phyloP scores from a whole-genome alignment of 345 rosid species.

The Eutrema heterophyllum region DNA sequence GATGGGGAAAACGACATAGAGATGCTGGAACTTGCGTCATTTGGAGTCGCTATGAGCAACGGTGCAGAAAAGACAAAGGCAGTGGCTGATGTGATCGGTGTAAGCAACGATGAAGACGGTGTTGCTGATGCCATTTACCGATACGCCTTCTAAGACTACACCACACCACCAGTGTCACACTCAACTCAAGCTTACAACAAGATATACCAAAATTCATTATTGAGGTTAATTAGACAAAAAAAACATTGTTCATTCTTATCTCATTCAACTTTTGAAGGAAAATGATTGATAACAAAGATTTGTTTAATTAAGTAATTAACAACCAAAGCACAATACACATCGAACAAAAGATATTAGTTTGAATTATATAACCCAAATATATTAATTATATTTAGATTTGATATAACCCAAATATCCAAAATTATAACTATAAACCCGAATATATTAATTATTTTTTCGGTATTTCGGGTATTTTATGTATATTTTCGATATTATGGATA shows the following conservation, averaged over 20 bases:
- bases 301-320: neutral
- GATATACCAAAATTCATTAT: neutral
- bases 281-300: neutral
- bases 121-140: conserved; percentile 90
- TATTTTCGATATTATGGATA: too few species aligned
- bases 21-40: conserved; percentile 86
- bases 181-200: neutral
- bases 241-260: conserved; percentile 9
- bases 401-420: too few species aligned
- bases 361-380: too few species aligned
- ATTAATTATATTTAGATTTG: too few species aligned
- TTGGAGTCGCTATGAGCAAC: conserved; percentile 77
- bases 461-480: too few species aligned
- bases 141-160: conserved; percentile 54
- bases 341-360: too few species aligned
- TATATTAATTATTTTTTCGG: too few species aligned
- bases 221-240: neutral
- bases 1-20: conserved; percentile 91
- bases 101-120: conserved; percentile 85
- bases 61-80: conserved; percentile 89
- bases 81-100: conserved; percentile 68
- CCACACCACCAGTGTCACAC: neutral
- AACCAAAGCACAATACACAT: neutral
- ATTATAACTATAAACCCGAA: too few species aligned
- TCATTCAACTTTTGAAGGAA: neutral